Evolutionary conservation across 1,284 basidiomycete genomes (phyloP).

Genomic region (Fomitopsis schrenkii): DNA sequence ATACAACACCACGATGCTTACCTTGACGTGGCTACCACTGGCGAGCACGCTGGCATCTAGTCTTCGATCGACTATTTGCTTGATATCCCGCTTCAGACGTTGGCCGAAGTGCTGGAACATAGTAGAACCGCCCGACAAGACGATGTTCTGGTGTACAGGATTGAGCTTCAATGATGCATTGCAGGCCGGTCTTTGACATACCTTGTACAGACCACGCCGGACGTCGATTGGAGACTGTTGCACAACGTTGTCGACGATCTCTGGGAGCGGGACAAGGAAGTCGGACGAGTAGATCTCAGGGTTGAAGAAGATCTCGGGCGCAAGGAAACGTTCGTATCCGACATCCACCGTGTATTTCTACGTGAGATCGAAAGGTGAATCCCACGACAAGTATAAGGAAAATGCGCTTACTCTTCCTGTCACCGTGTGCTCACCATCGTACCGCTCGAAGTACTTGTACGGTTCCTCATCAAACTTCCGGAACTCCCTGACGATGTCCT

Average conservation of each 20-base stretch:
- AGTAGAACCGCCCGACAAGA: constrained; percentile 91
- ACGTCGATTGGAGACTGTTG: constrained; percentile 96
- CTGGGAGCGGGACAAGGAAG: constrained; percentile 95
- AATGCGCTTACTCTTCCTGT: constrained; percentile 76
- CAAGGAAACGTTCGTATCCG: constrained; percentile 98
- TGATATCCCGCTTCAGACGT: constrained; percentile 92
- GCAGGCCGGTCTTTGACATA: constrained; percentile 21
- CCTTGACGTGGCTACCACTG: constrained; percentile 77
- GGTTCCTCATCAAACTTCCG: constrained; percentile 97
- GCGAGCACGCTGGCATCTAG: constrained; percentile 76
- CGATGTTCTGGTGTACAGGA: constrained; percentile 68
- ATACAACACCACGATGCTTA: constrained; percentile 29
- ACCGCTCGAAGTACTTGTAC: constrained; percentile 94
- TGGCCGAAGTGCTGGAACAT: constrained; percentile 99
- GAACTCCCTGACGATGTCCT: constrained; percentile 99
- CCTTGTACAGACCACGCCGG: constrained; percentile 92
- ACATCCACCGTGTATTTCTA: constrained; percentile 92
- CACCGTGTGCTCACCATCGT: constrained; percentile 90
- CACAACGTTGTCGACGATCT: constrained; percentile 96
- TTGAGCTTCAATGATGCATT: neutral
- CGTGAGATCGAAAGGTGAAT: neutral
- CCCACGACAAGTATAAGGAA: neutral
- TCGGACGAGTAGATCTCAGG: constrained; percentile 98
- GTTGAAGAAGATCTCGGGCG: constrained; percentile 99
- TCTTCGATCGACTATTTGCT: constrained; percentile 89